Evolutionary conservation across 306 rosid species (phyloP).

Genomic region (Malus sieversii): DNA sequence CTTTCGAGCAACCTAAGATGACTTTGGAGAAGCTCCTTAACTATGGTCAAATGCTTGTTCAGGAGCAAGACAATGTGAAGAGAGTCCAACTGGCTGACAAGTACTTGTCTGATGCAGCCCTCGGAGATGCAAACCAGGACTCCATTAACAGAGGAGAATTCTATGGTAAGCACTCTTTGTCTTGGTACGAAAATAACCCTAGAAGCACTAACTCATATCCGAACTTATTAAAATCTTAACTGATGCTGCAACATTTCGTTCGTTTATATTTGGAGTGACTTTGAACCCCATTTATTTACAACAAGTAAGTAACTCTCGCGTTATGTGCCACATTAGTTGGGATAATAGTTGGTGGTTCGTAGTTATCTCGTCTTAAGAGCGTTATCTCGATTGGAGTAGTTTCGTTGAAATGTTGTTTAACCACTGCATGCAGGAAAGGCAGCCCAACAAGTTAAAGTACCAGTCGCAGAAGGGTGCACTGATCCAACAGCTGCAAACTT

Average conservation of each 20-base stretch:
- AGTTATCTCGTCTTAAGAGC: not conserved
- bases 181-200: not conserved
- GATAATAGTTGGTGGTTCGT: not conserved
- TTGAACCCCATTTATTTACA: not conserved
- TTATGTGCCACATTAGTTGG: not conserved
- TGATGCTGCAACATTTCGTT: not conserved
- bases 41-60: slow-evolving; percentile 46
- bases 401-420: not conserved
- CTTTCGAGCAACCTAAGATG: slow-evolving; percentile 49
- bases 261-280: not conserved
- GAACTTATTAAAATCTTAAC: not conserved
- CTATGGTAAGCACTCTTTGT: slow-evolving; percentile 25
- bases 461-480: slow-evolving; percentile 41
- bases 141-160: slow-evolving; percentile 25
- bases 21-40: slow-evolving; percentile 42
- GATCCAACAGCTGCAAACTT: slow-evolving; percentile 31
- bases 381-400: not conserved
- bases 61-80: slow-evolving; percentile 49
- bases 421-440: slow-evolving; percentile 29
- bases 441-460: slow-evolving; percentile 34
- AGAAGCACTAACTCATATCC: not conserved
- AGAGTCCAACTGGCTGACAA: slow-evolving; percentile 44
- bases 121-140: slow-evolving; percentile 44
- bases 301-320: not conserved
- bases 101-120: slow-evolving; percentile 42